phyloP scores from a whole-genome alignment of 1,284 basidiomycete genomes.

The Ceratobasidium sp. region DNA sequence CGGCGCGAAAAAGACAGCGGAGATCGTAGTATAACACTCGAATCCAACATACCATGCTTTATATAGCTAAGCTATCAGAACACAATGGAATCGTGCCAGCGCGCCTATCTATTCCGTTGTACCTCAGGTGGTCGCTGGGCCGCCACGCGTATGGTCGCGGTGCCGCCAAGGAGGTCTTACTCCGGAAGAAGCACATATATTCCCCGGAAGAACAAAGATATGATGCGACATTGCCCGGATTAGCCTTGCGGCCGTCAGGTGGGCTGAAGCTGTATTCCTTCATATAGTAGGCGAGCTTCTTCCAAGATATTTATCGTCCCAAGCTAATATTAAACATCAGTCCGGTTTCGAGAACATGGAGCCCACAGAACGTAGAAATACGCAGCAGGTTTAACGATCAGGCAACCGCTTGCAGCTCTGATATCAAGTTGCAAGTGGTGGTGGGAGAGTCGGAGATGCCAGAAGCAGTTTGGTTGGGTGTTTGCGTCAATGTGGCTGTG shows the following conservation, averaged over 20 bases:
- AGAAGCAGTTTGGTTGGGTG: no score
- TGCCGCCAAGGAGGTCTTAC: neutral
- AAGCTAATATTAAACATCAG: neutral
- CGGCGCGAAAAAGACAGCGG: no score
- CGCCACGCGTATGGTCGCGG: neutral
- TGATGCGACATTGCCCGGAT: constrained; percentile 23
- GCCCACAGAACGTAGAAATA: neutral
- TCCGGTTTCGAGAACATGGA: neutral
- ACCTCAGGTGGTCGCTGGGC: neutral
- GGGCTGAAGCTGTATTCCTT: neutral
- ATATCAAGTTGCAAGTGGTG: no score
- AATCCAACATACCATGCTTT: constrained; percentile 21
- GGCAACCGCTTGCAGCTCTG: neutral
- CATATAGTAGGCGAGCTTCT: constrained; percentile 7
- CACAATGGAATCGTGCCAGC: neutral
- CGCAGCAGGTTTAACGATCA: neutral
- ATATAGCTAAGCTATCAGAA: neutral
- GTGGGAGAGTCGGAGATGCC: no score
- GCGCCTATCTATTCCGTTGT: neutral
- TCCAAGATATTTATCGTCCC: neutral
- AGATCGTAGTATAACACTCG: neutral
- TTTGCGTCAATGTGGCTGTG: no score
- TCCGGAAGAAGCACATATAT: neutral
- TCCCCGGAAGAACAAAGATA: constrained; percentile 10
- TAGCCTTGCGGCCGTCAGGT: constrained; percentile 13